Conservation (phyloP, 179 eudicot genomes). For the Patellifolia procumbens region DNA sequence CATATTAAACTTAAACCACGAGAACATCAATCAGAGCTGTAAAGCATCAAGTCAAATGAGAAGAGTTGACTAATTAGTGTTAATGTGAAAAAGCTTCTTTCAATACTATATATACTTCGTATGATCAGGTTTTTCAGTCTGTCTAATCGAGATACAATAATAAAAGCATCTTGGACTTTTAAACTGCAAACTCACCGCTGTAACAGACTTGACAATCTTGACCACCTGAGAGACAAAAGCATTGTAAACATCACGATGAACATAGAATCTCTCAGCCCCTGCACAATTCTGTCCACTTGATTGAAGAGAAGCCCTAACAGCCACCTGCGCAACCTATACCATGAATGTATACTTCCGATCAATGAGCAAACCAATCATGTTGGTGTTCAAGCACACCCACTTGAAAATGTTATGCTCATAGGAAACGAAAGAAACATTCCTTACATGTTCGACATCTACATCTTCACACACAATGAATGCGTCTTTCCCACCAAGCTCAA, state of each 20-base stretch:
- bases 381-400: background rate
- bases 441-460: conserved; percentile 85
- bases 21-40: background rate
- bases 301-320: conserved; percentile 93
- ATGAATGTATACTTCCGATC: conserved; percentile 5
- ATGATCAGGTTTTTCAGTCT: background rate
- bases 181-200: conserved; percentile 62
- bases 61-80: background rate
- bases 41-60: background rate
- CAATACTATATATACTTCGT: no score
- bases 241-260: conserved; percentile 75
- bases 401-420: conserved; percentile 16
- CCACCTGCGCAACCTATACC: conserved; percentile 90
- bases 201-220: conserved; percentile 92
- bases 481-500: conserved; percentile 99
- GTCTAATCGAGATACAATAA: background rate
- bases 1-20: conserved; percentile 7
- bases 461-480: conserved; percentile 98
- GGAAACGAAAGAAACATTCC: conserved; percentile 19
- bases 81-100: background rate
- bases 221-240: conserved; percentile 83
- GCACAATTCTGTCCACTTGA: conserved; percentile 99
- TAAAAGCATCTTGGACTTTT: background rate
- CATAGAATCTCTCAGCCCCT: conserved; percentile 98
- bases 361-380: conserved; percentile 11